Conservation (phyloP, 2,329 filamentous ascomycete genomes). For the Phialophora verrucosa region DNA sequence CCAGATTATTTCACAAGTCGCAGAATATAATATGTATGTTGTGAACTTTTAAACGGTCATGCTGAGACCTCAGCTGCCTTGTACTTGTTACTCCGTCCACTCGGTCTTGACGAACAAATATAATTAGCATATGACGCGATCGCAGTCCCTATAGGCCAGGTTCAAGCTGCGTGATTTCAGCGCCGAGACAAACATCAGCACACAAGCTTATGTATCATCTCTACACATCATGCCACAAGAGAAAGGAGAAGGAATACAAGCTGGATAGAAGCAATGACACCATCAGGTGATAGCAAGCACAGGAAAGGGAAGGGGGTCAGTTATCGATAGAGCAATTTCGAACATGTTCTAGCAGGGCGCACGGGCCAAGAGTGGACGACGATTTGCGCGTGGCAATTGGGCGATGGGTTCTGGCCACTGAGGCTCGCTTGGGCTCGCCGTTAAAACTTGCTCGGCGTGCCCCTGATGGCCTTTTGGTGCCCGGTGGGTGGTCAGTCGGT, state of each 20-base stretch:
- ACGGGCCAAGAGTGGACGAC: not conserved
- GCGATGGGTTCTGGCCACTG: constrained; percentile 1
- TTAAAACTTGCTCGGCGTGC: constrained; percentile 21
- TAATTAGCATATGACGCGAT: constrained; percentile 12
- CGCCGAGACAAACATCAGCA: not conserved
- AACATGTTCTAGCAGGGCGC: constrained; percentile 12
- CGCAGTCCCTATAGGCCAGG: constrained; percentile 20
- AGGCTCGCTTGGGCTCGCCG: not conserved
- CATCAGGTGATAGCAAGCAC: constrained; percentile 20
- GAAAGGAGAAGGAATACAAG: not conserved
- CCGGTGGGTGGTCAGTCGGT: not conserved
- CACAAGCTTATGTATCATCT: not conserved
- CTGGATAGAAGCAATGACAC: not conserved
- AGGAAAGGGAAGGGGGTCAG: not conserved
- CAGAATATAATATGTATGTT: not conserved
- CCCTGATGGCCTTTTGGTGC: constrained; percentile 5
- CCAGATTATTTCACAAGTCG: too few species aligned
- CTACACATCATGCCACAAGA: constrained; percentile 10
- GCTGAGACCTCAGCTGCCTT: not conserved
- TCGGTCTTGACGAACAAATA: not conserved
- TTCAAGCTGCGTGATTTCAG: constrained; percentile 17
- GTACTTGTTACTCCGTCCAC: not conserved
- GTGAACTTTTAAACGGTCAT: not conserved
- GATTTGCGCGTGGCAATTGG: constrained; percentile 9
- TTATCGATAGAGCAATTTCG: constrained; percentile 31